Evolutionary conservation across 306 rosid species (phyloP).

Genomic region (Potentilla sterilis): DNA sequence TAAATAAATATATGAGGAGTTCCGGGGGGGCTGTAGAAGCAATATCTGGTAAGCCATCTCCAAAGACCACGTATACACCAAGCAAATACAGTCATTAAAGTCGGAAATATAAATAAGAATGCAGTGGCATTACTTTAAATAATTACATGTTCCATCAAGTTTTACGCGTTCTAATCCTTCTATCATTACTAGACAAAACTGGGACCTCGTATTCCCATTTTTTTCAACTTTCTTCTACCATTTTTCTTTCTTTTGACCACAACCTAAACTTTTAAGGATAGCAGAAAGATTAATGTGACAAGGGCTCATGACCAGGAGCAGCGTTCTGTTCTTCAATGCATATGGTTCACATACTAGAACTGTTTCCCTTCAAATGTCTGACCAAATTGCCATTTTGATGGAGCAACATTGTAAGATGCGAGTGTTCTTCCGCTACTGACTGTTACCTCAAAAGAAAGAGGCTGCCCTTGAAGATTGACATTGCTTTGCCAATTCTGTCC

Average conservation of each 20-base stretch:
- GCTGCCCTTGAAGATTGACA: constrained; percentile 73
- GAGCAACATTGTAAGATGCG: constrained; percentile 82
- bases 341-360: constrained; percentile 39
- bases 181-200: constrained; percentile 29
- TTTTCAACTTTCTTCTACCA: constrained; percentile 31
- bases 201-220: constrained; percentile 25
- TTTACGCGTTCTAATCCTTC: constrained; percentile 15
- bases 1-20: background rate
- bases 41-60: background rate
- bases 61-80: background rate
- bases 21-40: constrained; percentile 12
- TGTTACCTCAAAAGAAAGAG: constrained; percentile 89
- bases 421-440: constrained; percentile 63
- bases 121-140: constrained; percentile 15
- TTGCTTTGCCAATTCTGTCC: constrained; percentile 91
- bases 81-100: constrained; percentile 17
- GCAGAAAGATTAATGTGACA: constrained; percentile 8
- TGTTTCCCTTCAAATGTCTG: constrained; percentile 95
- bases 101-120: constrained; percentile 5
- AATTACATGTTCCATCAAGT: constrained; percentile 32
- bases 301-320: constrained; percentile 29
- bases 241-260: constrained; percentile 25
- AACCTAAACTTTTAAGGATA: constrained; percentile 18
- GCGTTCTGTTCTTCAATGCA: constrained; percentile 24
- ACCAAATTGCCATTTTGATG: constrained; percentile 68